Evolutionary conservation across 2,329 filamentous ascomycete genomes (phyloP), one percentile per base, ranked within the genome.

Genomic region (Boeremia exigua): DNA sequence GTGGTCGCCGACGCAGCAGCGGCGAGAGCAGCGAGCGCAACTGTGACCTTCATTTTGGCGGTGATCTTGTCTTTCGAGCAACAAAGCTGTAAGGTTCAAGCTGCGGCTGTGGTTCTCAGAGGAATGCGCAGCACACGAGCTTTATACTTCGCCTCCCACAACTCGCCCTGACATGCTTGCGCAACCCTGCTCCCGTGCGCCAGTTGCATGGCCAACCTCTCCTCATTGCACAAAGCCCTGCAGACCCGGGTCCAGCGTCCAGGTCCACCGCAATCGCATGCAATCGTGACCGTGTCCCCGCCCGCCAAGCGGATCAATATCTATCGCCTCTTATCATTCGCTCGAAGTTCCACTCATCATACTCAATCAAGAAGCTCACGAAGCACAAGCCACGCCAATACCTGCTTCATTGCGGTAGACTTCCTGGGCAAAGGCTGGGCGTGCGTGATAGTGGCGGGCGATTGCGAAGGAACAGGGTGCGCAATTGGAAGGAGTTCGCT

Each of bases 21-120:
- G 43, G 60, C 61, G 47, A 71, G 60, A 44, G 61, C 65, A 50
- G 57, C 62, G 43, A 71, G 48, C 39, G 55, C 60, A 59, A 68
- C 45, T 48, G 61, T 54, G 40, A 58, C 45, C 63, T 61, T 67
- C 66, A 70, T 70, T 7, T 45, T 65, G 34, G 50, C 28, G 28
- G 27, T 52, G 44, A 46, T 37, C 29, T 46, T 58, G 15, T 48
- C 25, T 48, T 45, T 30, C 32, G 28, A 32, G 38, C 43, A 47
- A 50, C 23, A 25, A 58, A 48, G 47, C 46, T 51, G 47, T 32
- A 39, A 42, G 14, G 17, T 43, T 43, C 32, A 47, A 59, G 47
- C 27, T 49, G 45, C 49, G 48, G 55, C 49, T 50, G 49, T 49
- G 30, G 11, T 14, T 37, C 29, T 12, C 15, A 17, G 27, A 51